These are phyloP conservation scores for Trichothecium sympodiale DNA, from an alignment of 2,329 filamentous ascomycete genomes.

Conservation along the genomic window DNA sequence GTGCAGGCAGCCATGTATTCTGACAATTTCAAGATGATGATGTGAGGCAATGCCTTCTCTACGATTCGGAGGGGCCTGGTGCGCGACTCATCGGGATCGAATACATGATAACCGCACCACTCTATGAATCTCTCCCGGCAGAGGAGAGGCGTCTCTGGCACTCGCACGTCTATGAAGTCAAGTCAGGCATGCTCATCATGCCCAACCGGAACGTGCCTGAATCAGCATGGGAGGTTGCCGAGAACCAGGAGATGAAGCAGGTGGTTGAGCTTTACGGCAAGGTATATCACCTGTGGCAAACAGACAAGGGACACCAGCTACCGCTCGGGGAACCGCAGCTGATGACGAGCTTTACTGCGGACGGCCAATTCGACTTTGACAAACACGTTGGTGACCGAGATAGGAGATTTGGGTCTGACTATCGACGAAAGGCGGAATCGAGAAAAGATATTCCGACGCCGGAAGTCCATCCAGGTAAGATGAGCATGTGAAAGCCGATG, in stretches of 20 bases:
- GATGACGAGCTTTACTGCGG: constrained; percentile 41
- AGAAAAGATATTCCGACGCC: constrained; percentile 30
- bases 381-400: constrained; percentile 32
- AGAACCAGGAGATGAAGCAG: constrained; percentile 72
- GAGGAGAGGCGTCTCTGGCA: constrained; percentile 73
- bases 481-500: neutral
- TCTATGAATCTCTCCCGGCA: constrained; percentile 54
- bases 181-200: constrained; percentile 72
- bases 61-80: constrained; percentile 55
- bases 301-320: constrained; percentile 56
- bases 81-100: constrained; percentile 75
- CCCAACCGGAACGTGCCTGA: constrained; percentile 50
- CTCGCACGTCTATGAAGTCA: constrained; percentile 63
- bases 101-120: constrained; percentile 67
- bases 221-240: constrained; percentile 60
- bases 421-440: constrained; percentile 29
- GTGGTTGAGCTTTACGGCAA: constrained; percentile 71
- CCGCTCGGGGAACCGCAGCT: constrained; percentile 41
- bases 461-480: constrained; percentile 28
- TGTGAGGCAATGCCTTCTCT: constrained; percentile 75
- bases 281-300: constrained; percentile 78
- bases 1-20: neutral
- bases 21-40: constrained; percentile 31
- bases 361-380: constrained; percentile 37
- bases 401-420: constrained; percentile 32